Conservation (phyloP, 176 grass and related monocot genomes). For the Oryza meyeriana region DNA sequence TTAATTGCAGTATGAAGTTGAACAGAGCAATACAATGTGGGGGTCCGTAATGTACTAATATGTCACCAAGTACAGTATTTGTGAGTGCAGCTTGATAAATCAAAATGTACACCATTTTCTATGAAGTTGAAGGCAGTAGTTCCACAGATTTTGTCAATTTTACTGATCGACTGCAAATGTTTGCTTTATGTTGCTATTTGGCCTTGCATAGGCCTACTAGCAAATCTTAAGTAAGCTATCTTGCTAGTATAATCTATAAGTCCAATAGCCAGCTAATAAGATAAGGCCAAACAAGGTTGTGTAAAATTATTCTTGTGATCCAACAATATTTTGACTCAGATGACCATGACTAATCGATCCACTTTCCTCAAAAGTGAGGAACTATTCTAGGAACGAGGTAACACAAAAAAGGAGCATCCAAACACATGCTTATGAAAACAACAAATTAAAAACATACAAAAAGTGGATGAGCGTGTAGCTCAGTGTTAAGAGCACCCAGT, state of each 20-base stretch:
- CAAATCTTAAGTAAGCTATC: neutral
- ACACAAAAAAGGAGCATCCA: neutral
- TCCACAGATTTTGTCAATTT: neutral
- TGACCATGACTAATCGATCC: neutral
- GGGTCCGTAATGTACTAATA: neutral
- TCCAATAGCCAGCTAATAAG: neutral
- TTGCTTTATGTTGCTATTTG: neutral
- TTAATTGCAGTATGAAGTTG: slow-evolving; percentile 26
- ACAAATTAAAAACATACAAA: neutral
- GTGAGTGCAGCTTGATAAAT: slow-evolving; percentile 9
- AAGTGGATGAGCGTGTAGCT: neutral
- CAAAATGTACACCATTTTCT: neutral
- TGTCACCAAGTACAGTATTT: neutral
- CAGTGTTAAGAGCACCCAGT: no score
- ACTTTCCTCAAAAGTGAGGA: neutral
- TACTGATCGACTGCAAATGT: neutral
- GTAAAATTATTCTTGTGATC: neutral
- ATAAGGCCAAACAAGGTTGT: neutral
- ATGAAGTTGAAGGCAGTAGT: neutral
- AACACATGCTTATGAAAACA: slow-evolving; percentile 3
- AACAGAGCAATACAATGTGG: neutral
- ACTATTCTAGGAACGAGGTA: neutral
- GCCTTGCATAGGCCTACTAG: neutral
- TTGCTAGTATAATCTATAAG: neutral
- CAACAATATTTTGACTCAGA: neutral